Base-by-base conservation (phyloP, 164 flowering plant species). In the Macadamia integrifolia region DNA sequence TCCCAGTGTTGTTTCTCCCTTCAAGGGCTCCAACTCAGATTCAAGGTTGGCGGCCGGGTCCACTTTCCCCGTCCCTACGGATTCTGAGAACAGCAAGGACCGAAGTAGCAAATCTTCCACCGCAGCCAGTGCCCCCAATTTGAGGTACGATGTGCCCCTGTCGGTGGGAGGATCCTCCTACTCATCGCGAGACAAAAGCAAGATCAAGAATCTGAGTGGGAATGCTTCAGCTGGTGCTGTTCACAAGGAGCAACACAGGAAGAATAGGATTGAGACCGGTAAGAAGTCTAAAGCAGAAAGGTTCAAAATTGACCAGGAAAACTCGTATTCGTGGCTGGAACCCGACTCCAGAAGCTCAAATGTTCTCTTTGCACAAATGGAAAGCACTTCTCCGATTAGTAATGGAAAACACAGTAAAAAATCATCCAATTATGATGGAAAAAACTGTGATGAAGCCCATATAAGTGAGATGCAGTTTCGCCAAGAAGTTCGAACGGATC, bases 331-430 rank as follows among this genome's bases (percentile, higher is more conserved):
- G 69, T 88, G 92, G 78, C 59, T 83, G 73, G 97, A 87, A 71
- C 89, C 97, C 78, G 94, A 91, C 75, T 81, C 86, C 2, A 85
- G 87, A 78, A 85, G 90, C 86, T 83, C 87, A 69, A 81, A 82
- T 69, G 76, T 78, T 70, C 69, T 80, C 35, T 83, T 83, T 80
- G 58, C 62, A 71, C 88, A 75, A 57, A 61, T 31, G 74, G 84
- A 78, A 66, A 66, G 61, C 50, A 72, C 46, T 75, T 74, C 77
- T 32, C 71, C 62, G 6, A 72, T 68, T 23, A 80, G 77, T 66
- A 83, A 81, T 60, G 84, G 87, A 42, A 79, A 78, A 57, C 81
- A 77, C 60, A 68, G 70, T 56, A 82, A 78, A 53, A 75, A 65
- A 50, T 72, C 74, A 17, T 68, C 65, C 15, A 80, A 76, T 75